A percentile compares a stretch with the other conserved stretches of the same genome.
Conservation (phyloP, 1,284 basidiomycete species). For the Apiotrichum gamsii region DNA sequence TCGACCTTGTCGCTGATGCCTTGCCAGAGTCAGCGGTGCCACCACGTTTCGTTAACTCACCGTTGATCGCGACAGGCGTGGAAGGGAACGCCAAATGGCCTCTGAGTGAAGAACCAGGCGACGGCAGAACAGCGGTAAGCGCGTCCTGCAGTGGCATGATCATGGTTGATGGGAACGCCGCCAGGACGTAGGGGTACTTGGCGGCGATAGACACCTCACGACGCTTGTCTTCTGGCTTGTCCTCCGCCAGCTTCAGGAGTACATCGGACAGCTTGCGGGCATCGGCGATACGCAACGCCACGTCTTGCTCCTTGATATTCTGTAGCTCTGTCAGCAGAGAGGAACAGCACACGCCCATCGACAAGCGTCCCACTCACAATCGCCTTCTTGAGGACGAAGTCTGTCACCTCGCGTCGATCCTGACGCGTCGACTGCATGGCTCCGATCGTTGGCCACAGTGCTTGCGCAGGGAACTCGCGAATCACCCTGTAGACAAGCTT, state of each 20-base stretch:
- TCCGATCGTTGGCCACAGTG: slow-evolving; percentile 87
- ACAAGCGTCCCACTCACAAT: slow-evolving; percentile 20
- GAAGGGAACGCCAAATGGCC: slow-evolving; percentile 76
- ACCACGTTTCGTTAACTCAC: slow-evolving; percentile 48
- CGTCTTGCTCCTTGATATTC: no score
- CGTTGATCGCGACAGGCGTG: slow-evolving; percentile 67
- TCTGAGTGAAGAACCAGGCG: slow-evolving; percentile 57
- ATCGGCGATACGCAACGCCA: slow-evolving; percentile 40
- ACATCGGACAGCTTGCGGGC: slow-evolving; percentile 29
- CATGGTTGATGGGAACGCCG: slow-evolving; percentile 59
- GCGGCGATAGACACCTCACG: slow-evolving; percentile 25
- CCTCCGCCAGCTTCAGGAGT: slow-evolving; percentile 38
- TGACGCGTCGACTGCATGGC: slow-evolving; percentile 77
- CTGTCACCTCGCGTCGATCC: slow-evolving; percentile 52
- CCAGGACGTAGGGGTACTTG: slow-evolving; percentile 59
- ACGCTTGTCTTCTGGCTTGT: slow-evolving; percentile 25
- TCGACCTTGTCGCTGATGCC: slow-evolving; percentile 79
- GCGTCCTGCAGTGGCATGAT: slow-evolving; percentile 92
- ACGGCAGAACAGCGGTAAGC: slow-evolving; percentile 78
- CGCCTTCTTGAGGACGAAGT: slow-evolving; percentile 32
- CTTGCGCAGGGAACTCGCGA: slow-evolving; percentile 78
- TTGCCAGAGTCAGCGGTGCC: not conserved
- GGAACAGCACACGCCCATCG: no score
- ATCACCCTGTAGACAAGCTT: slow-evolving; percentile 70
- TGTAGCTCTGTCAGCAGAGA: no score